These are phyloP conservation scores for Ceratocystis huliohia DNA, from an alignment of 2,329 filamentous ascomycete species.

Conservation along the genomic window DNA sequence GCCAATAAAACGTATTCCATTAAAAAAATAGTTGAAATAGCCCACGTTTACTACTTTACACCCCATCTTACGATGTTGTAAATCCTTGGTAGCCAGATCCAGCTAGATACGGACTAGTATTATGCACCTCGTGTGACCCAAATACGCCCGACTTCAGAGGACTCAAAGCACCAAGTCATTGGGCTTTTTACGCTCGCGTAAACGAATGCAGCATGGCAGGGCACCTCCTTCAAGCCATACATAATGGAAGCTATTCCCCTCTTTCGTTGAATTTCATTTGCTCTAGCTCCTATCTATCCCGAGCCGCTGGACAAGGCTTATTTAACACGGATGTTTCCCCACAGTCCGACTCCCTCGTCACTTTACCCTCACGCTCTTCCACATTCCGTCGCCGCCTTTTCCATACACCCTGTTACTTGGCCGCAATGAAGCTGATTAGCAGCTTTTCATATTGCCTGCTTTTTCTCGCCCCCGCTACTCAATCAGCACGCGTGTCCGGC, in stretches of 20 bases:
- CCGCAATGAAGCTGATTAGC: neutral
- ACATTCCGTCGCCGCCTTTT: neutral
- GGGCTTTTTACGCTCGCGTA: neutral
- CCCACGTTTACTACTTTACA: too few species aligned
- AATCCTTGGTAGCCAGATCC: too few species aligned
- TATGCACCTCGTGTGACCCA: too few species aligned
- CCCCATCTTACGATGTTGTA: too few species aligned
- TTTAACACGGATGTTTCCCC: too few species aligned
- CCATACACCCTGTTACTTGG: neutral
- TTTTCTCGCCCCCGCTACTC: neutral
- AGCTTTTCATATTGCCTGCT: neutral
- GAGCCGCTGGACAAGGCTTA: neutral
- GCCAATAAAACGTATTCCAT: too few species aligned
- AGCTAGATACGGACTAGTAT: too few species aligned
- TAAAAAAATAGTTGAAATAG: too few species aligned
- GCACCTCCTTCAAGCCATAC: neutral
- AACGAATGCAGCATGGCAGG: neutral
- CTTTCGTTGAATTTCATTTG: neutral
- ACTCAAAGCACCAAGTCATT: neutral
- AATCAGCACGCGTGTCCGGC: constrained; percentile 2
- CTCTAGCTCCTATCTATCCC: neutral
- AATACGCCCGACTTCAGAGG: too few species aligned
- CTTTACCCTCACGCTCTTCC: neutral
- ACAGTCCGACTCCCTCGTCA: neutral
- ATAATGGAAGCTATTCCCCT: neutral